Percentiles rank a stretch among this genome's conserved stretches.
These are phyloP conservation scores for Tuber borchii DNA, from an alignment of 495 filamentous ascomycete genomes.

Conservation along the genomic window DNA sequence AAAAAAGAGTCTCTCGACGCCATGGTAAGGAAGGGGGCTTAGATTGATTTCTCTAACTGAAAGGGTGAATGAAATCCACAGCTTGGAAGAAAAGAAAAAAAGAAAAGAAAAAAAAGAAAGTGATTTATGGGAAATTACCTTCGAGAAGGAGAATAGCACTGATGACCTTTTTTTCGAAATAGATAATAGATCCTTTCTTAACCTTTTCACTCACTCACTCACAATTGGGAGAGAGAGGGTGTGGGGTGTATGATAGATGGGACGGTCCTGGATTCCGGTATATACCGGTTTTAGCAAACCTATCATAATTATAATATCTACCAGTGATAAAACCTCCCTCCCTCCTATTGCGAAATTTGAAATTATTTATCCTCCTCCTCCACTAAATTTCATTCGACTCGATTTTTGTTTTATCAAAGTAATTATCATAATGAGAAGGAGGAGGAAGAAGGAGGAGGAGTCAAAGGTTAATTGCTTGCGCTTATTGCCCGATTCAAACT, in stretches of 20 bases:
- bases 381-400: background rate
- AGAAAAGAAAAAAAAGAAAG: background rate
- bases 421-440: background rate
- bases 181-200: background rate
- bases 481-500: background rate
- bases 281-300: background rate
- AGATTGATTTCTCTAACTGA: background rate
- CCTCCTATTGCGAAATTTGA: background rate
- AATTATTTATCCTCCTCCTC: background rate
- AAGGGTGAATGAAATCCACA: background rate
- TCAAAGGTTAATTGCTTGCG: background rate
- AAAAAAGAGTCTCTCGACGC: background rate
- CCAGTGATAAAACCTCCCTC: background rate
- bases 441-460: background rate
- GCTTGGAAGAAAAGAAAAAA: too few species aligned
- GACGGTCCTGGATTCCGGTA: constrained; percentile 1
- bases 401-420: background rate
- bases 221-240: background rate
- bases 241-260: too few species aligned
- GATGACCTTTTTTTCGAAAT: background rate
- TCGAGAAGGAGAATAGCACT: background rate
- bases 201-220: background rate
- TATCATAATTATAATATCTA: background rate
- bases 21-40: background rate
- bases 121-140: background rate